These are phyloP conservation scores for Globisporangium spinosum DNA, from an alignment of 352 stramenopile genomes.

Conservation along the genomic window DNA sequence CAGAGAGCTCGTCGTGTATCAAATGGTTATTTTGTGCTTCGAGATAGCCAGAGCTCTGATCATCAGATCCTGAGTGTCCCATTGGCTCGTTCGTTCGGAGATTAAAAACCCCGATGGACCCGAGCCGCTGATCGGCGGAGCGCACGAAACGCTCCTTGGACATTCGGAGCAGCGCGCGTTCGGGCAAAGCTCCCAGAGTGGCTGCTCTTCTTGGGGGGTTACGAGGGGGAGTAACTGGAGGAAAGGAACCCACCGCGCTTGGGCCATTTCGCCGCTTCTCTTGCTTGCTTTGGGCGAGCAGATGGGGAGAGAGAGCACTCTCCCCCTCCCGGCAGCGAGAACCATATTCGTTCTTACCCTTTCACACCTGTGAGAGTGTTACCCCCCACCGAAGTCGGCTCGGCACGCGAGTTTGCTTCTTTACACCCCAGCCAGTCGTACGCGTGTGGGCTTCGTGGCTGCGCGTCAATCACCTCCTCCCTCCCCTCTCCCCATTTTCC, in stretches of 20 bases:
- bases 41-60: not conserved
- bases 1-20: too few relatives aligned
- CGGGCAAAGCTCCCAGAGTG: not conserved
- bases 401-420: conserved; percentile 8
- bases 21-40: not conserved
- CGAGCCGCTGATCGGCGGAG: not conserved
- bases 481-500: not conserved
- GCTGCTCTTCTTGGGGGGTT: not conserved
- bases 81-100: not conserved
- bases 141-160: conserved; percentile 8
- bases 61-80: not conserved
- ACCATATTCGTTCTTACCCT: conserved; percentile 15
- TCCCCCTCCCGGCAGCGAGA: not conserved
- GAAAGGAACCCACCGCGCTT: not conserved
- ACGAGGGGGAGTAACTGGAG: not conserved
- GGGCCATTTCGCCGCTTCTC: conserved; percentile 1
- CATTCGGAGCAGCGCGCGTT: conserved; percentile 9
- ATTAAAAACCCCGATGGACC: not conserved
- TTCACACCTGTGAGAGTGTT: conserved; percentile 12
- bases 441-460: not conserved
- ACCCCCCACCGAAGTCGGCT: conserved; percentile 8
- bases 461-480: not conserved
- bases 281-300: not conserved
- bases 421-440: not conserved
- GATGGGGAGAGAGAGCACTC: not conserved